Percentiles rank a stretch among this genome's conserved stretches.
Evolutionary conservation across 1,284 basidiomycete species (phyloP).

Genomic region (Sutorius eximius): DNA sequence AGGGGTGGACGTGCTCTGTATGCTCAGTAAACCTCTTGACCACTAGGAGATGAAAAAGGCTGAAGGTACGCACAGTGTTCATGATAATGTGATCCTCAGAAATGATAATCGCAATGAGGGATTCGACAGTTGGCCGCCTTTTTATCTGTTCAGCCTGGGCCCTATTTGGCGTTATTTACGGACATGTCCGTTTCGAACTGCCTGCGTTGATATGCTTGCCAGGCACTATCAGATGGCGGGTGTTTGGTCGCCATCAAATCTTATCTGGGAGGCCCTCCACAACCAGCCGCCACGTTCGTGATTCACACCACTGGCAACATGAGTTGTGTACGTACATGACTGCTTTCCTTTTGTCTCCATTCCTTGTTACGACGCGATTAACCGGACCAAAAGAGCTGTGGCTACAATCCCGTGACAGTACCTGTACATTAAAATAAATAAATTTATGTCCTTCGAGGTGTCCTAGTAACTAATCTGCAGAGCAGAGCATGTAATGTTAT

Average conservation of each 20-base stretch:
- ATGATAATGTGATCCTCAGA: slow-evolving; percentile 7
- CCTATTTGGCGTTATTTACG: slow-evolving; percentile 4
- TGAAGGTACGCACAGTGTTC: slow-evolving; percentile 5
- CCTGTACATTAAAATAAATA: no score
- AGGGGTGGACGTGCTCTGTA: slow-evolving; percentile 1
- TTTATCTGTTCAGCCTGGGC: slow-evolving; percentile 2
- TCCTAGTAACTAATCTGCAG: no score
- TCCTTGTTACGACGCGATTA: neutral
- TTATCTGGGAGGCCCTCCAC: neutral
- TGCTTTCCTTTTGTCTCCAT: neutral
- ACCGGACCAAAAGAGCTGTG: neutral
- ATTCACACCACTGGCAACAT: no score
- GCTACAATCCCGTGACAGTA: neutral
- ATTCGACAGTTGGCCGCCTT: neutral
- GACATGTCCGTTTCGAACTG: neutral
- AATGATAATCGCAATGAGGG: neutral
- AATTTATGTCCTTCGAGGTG: no score
- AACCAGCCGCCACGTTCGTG: neutral
- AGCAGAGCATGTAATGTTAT: no score
- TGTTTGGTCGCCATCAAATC: neutral
- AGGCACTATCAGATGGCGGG: neutral
- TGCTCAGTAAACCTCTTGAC: neutral
- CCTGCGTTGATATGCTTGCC: neutral
- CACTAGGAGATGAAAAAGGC: neutral
- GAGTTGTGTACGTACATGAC: neutral